phyloP scores from a whole-genome alignment of 1,284 basidiomycete genomes.

The Ustilago tritici region DNA sequence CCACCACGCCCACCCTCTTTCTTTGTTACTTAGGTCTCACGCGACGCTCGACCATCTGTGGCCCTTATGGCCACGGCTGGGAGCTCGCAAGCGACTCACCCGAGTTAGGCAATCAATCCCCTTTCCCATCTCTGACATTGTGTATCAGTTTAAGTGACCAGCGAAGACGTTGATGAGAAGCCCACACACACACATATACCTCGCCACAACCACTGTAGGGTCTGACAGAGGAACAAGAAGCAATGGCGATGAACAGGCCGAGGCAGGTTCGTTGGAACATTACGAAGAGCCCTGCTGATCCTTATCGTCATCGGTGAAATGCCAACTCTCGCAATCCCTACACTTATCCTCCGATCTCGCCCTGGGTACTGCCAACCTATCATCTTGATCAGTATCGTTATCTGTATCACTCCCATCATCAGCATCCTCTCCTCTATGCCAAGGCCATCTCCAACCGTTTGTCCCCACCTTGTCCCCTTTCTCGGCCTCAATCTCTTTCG shows the following conservation, averaged over 20 bases:
- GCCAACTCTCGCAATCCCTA: slow-evolving; percentile 55
- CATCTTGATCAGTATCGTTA: slow-evolving; percentile 48
- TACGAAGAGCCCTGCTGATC: not conserved
- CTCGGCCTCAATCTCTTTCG: not conserved
- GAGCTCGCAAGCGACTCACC: no score
- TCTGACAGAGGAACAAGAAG: not conserved
- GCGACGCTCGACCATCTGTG: no score
- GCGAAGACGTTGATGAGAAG: no score
- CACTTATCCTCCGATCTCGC: slow-evolving; percentile 50
- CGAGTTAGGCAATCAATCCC: no score
- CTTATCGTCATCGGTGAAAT: slow-evolving; percentile 46
- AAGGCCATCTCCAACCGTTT: slow-evolving; percentile 53
- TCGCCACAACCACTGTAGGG: not conserved
- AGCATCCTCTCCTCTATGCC: slow-evolving; percentile 38
- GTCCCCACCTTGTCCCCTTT: slow-evolving; percentile 8
- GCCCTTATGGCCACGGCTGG: no score
- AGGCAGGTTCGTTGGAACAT: not conserved
- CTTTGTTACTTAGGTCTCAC: no score
- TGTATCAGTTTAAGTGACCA: no score
- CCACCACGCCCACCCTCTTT: no score
- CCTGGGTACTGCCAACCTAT: slow-evolving; percentile 45
- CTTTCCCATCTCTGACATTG: no score
- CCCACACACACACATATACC: not conserved
- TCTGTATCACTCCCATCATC: slow-evolving; percentile 42
- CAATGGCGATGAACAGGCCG: not conserved